Base-by-base conservation (phyloP, 495 filamentous ascomycete genomes). In the Annulohypoxylon moriforme region DNA sequence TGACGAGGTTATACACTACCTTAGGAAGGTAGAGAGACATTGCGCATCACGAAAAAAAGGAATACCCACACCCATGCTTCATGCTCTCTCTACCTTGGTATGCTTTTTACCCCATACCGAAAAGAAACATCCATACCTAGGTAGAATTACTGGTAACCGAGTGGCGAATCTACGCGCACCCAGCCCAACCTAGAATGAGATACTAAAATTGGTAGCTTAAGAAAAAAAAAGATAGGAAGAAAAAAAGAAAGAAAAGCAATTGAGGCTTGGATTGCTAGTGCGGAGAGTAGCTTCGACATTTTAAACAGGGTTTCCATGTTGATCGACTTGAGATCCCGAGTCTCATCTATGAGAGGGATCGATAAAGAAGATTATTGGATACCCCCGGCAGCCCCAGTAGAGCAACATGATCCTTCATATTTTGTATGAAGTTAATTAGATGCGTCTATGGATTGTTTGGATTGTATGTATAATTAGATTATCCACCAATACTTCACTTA, bases 281-380 rank as follows among this genome's bases (percentile, higher is more conserved):
- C 50, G 61, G 68, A 64, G 58, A 52, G 25, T 59, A 59, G 49
- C 34, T 63, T 56, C 40, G 20, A 16, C 49, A 11, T 36, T 36
- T 8, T 36, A 36, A 36, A 36, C 60, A 68, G 55, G 71, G 65
- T 52, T 68, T 69, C 65, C 60, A 62, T 69, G 71, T 52, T 58
- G 47, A 73, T 73, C 71, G 49, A 65, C 60, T 69, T 62, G 70
- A 73, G 47, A 56, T 66, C 66, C 70, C 70, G 71, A 73, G 71
- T 73, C 65, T 56, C 49, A 46, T 64, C 70, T 56, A 73, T 65
- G 60, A 61, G 46, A 60, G 57, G 66, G 64, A 65, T 73, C 60
- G 34, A 56, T 57, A 36, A 24, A 64, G 25, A 60, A 63, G 49
- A 67, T 57, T 27, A 49, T 63, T 63, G 13, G 34, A 64, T 53